Percentiles rank a stretch among this genome's conserved stretches.
phyloP scores from a whole-genome alignment of 2,329 filamentous ascomycete species.

The Aspergillus ochraceoroseus region DNA sequence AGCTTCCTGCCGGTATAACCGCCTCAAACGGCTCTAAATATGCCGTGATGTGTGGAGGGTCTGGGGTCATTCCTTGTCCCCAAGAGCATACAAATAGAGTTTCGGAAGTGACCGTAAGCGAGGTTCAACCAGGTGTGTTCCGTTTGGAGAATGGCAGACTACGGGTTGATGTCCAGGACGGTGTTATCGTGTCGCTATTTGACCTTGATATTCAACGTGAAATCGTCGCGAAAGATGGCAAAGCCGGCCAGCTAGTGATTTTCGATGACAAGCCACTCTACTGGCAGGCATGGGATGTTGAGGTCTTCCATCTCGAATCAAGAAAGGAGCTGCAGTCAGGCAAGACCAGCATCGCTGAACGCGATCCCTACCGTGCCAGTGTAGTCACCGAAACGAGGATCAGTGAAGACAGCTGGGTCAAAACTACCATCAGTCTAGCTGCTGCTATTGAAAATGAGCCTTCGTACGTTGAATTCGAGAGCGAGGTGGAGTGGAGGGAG shows the following conservation, averaged over 20 bases:
- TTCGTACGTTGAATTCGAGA: slow-evolving; percentile 70
- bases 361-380: slow-evolving; percentile 69
- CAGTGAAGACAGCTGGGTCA: slow-evolving; percentile 78
- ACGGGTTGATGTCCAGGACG: slow-evolving; percentile 65
- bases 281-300: slow-evolving; percentile 98
- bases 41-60: slow-evolving; percentile 45
- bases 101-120: slow-evolving; percentile 45
- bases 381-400: slow-evolving; percentile 81
- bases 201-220: slow-evolving; percentile 71
- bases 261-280: slow-evolving; percentile 97
- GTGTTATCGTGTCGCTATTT: slow-evolving; percentile 77
- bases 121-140: slow-evolving; percentile 60
- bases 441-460: slow-evolving; percentile 61
- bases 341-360: slow-evolving; percentile 66
- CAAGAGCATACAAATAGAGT: slow-evolving; percentile 21
- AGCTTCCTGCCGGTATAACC: slow-evolving; percentile 48
- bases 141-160: slow-evolving; percentile 75
- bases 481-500: slow-evolving; percentile 94
- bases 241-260: slow-evolving; percentile 86
- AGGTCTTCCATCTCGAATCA: slow-evolving; percentile 89
- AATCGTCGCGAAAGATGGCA: slow-evolving; percentile 64
- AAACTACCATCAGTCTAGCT: slow-evolving; percentile 75
- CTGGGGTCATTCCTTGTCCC: slow-evolving; percentile 43
- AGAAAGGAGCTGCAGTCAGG: slow-evolving; percentile 67
- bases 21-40: slow-evolving; percentile 31